Base-by-base conservation (phyloP, 495 filamentous ascomycete genomes). In the Hypoxylon lienhwacheense region DNA sequence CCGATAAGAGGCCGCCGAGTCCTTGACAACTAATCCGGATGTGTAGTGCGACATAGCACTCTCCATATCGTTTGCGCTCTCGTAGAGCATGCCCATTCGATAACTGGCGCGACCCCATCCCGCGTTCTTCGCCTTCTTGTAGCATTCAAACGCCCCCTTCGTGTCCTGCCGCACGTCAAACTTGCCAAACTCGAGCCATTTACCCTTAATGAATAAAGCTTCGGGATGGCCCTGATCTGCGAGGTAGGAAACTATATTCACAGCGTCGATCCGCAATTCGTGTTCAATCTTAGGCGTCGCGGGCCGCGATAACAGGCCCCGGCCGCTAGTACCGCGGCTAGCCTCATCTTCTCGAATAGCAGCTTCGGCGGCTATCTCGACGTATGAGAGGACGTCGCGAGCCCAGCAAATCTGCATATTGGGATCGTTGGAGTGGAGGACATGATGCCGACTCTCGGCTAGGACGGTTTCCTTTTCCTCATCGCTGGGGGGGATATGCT, bases 111-210 rank as follows among this genome's bases (percentile, higher is more conserved):
- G 78, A n/a, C 88, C 86, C 75, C 87, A 95, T n/a, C 90, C 90
- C 50, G 86, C 85, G 49, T 95, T 86, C 35, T 90, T 88, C n/a
- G 93, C 87, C 54, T 87, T 77, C 41, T 81, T 82, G 71, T 96
- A 98, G 61, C 83, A 86, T 36, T 84, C 69, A 67, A 91, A 97
- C 12, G 93, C 93, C 70, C 96, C 92, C 61, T 91, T 91, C 71
- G 95, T 96, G 74, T 97, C 92, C 51, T 88, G 75, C 14, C 88
- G 83, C 56, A 82, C 82, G 15, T 88, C 89, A 69, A 96, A 97
- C 69, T 97, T 96, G 50, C 93, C 93, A 74, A 97, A 97, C 69
- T 98, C 93, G 24, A 96, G 77, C 95, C 93, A 97, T 81, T 93
- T 97, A 46, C 89, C 89, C 67, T 84, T 85, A 76, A 98, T 89